Evolutionary conservation across 2,329 filamentous ascomycete genomes (phyloP), one percentile per base, ranked within the genome.

Genomic region (Trichoderma lentiforme): DNA sequence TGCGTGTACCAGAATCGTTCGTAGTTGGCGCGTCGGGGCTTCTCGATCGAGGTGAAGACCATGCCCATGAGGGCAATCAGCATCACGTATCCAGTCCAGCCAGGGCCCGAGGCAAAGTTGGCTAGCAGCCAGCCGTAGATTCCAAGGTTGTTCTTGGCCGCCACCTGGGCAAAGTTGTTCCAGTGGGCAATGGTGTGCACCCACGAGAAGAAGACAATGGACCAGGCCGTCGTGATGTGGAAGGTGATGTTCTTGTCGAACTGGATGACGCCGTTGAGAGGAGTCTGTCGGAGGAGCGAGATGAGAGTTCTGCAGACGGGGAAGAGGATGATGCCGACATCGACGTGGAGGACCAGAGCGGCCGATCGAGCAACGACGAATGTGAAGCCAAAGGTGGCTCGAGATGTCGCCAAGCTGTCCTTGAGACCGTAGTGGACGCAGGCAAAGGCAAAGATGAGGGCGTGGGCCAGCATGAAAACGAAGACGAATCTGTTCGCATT

Each of bases 1-100:
- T 97, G 93, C 2, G 92, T 93, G 81, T 94, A 95, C 93, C 93
- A 97, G 86, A 96, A 97, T 30, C 93, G 91, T 81, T 95, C 93
- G 80, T 93, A 95, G 83, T 96, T 95, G 73, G 91, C 91, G 69
- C 93, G 89, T 65, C 93, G 88, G 11, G 90, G 89, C 84, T 93
- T 93, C 83, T 95, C 93, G 15, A 92, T 84, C 9, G 92, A 93
- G 0, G 93, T 96, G 30, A 90, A 78, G 3, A 92, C 91, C 87
- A 97, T 96, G 66, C 90, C 89, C 86, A 92, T 94, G 64, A 97
- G 83, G 9, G 91, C 88, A 72, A 92, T 86, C 74, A 96, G 84
- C 93, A 97, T 95, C 74, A 95, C 86, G 78, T 95, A 95, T 73
- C 93, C 93, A 53, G 91, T 92, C 93, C 93, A 96, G 74, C 93